These are phyloP conservation scores for Arctium lappa DNA, from an alignment of 129 eudicot genomes.

Conservation along the genomic window DNA sequence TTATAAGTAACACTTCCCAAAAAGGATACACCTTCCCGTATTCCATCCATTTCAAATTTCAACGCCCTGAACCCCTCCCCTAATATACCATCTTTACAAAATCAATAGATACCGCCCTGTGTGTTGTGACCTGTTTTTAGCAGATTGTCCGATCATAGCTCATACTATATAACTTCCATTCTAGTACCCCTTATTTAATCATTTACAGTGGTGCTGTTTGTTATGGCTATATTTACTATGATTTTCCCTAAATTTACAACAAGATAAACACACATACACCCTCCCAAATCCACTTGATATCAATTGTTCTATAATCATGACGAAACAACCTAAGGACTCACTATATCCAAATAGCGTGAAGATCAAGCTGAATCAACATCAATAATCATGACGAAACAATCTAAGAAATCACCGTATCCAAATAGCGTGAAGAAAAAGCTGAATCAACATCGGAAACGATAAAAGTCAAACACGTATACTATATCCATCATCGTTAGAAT, in stretches of 20 bases:
- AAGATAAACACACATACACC: background rate
- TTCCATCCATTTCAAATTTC: background rate
- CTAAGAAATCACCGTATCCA: background rate
- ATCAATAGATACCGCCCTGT: background rate
- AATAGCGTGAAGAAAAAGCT: slow-evolving; percentile 1
- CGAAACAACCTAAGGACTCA: background rate
- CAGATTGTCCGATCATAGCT: background rate
- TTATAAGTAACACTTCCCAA: background rate
- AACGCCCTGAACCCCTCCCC: background rate
- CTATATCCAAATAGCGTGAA: background rate
- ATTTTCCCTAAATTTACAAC: background rate
- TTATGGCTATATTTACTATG: background rate
- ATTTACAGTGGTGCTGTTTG: background rate
- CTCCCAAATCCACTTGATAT: background rate
- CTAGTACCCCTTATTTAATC: background rate
- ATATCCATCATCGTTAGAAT: background rate
- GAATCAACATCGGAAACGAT: background rate
- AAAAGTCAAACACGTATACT: background rate
- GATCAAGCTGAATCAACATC: slow-evolving; percentile 8
- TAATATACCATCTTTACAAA: background rate
- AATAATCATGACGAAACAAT: background rate
- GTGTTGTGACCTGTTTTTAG: background rate
- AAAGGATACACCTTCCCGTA: background rate
- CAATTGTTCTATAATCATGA: background rate
- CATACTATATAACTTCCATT: background rate